Conservation (phyloP, 257 asterid species). For the Cinchona pubescens region DNA sequence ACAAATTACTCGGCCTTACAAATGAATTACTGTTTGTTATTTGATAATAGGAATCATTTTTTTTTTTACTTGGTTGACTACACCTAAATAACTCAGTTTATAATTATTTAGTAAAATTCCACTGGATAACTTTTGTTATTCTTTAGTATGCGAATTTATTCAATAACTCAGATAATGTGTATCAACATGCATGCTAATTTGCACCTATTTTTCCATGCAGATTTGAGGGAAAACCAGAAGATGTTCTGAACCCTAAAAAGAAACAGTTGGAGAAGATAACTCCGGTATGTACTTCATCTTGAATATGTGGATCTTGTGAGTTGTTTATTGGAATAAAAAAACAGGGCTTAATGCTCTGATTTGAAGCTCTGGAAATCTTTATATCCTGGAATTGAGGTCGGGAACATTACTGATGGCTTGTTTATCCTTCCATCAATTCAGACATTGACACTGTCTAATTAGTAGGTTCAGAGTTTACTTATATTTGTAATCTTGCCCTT, state of each 20-base stretch:
- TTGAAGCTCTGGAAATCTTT: too few relatives aligned
- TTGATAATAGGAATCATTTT: not conserved
- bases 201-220: slow-evolving; percentile 36
- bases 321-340: not conserved
- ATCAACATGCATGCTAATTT: not conserved
- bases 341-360: too few relatives aligned
- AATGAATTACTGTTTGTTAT: not conserved
- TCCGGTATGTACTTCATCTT: slow-evolving; percentile 44
- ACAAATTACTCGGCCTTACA: not conserved
- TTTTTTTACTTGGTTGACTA: not conserved
- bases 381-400: too few relatives aligned
- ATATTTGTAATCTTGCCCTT: not conserved
- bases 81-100: too few relatives aligned
- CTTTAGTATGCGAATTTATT: not conserved
- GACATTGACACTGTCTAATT: not conserved
- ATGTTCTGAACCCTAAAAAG: slow-evolving; percentile 92
- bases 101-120: not conserved
- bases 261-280: slow-evolving; percentile 90
- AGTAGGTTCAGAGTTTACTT: not conserved
- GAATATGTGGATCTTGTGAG: not conserved
- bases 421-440: not conserved
- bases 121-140: not conserved
- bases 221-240: slow-evolving; percentile 83
- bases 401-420: not conserved
- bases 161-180: not conserved